Evolutionary conservation across 148 eudicot genomes (phyloP).

Genomic region (Beta vulgaris): DNA sequence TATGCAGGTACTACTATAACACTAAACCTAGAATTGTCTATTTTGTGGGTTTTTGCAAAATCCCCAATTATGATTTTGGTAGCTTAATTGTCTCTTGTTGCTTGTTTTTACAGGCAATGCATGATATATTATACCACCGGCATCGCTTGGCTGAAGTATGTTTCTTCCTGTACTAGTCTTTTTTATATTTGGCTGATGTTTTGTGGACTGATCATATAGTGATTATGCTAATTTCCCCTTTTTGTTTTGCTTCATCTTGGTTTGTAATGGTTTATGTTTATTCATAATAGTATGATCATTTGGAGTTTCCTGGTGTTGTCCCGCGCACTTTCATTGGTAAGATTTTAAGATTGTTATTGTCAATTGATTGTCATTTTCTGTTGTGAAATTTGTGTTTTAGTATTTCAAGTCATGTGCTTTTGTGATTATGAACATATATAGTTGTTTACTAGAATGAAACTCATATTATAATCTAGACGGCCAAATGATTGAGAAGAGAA

Average conservation of each 20-base stretch:
- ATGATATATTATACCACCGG: slow-evolving; percentile 77
- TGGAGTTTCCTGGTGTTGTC: slow-evolving; percentile 98
- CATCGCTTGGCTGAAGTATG: slow-evolving; percentile 75
- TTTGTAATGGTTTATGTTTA: slow-evolving; percentile 5
- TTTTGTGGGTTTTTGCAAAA: slow-evolving; percentile 6
- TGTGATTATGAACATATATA: background rate
- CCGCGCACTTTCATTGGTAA: slow-evolving; percentile 93
- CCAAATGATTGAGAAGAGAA: background rate
- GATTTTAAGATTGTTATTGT: background rate
- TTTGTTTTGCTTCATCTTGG: slow-evolving; percentile 4
- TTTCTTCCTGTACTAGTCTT: background rate
- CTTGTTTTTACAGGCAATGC: slow-evolving; percentile 68
- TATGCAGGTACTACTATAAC: slow-evolving; percentile 67
- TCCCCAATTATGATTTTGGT: background rate
- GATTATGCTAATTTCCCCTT: background rate
- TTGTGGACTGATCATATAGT: background rate
- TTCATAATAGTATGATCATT: slow-evolving; percentile 78
- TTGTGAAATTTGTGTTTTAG: background rate
- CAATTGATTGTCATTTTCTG: background rate
- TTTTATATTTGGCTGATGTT: background rate
- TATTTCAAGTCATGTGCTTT: background rate
- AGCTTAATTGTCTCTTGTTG: slow-evolving; percentile 15
- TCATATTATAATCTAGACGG: background rate
- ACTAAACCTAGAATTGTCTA: background rate
- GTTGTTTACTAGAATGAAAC: background rate